phyloP scores from a whole-genome alignment of 192 early-diverging fungal species.

The Coemansia aciculifera region DNA sequence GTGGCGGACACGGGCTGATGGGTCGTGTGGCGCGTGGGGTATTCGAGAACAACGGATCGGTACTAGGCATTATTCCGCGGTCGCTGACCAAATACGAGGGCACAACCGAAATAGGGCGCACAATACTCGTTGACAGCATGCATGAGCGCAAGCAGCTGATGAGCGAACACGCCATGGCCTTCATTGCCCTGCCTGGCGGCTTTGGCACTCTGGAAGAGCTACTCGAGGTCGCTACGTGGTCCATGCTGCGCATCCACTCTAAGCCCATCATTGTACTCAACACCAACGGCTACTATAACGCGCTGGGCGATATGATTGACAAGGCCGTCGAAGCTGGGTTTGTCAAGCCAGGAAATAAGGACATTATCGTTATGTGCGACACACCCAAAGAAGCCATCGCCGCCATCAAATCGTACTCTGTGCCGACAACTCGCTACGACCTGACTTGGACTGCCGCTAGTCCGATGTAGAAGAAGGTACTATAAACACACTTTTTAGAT shows the following conservation, averaged over 20 bases:
- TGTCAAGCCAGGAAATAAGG: slow-evolving; percentile 51
- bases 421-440: slow-evolving; percentile 51
- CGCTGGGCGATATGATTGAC: slow-evolving; percentile 66
- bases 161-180: slow-evolving; percentile 67
- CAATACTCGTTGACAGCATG: slow-evolving; percentile 76
- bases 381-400: slow-evolving; percentile 61
- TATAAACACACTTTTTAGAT: neutral
- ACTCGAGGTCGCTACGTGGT: slow-evolving; percentile 80
- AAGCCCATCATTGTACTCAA: slow-evolving; percentile 83
- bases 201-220: slow-evolving; percentile 88
- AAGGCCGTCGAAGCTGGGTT: slow-evolving; percentile 67
- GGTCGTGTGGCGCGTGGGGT: slow-evolving; percentile 75
- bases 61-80: slow-evolving; percentile 76
- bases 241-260: slow-evolving; percentile 72
- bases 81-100: slow-evolving; percentile 59
- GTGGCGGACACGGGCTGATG: slow-evolving; percentile 75
- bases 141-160: slow-evolving; percentile 78
- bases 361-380: slow-evolving; percentile 61
- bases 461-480: neutral
- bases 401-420: slow-evolving; percentile 57
- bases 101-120: slow-evolving; percentile 47
- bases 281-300: slow-evolving; percentile 73
- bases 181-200: slow-evolving; percentile 85
- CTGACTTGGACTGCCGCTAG: slow-evolving; percentile 54
- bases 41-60: slow-evolving; percentile 59